Evolutionary conservation across 169 alveolate species (phyloP).

Genomic region (Eimeria maxima): DNA sequence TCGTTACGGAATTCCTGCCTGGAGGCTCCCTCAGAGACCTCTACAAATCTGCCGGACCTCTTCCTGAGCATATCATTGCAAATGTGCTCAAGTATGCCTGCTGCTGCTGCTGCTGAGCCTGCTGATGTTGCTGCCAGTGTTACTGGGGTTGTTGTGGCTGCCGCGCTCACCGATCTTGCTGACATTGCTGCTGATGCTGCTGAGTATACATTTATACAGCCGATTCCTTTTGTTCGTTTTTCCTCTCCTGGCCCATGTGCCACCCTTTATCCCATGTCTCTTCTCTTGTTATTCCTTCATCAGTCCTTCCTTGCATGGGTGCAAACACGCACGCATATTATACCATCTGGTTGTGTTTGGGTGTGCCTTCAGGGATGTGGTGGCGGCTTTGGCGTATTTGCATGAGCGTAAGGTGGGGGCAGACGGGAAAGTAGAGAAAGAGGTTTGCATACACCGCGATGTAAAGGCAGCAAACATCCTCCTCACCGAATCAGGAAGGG

Average conservation of each 20-base stretch:
- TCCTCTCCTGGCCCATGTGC: not conserved
- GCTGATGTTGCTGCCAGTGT: not conserved
- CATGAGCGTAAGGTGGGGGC: constrained; percentile 32
- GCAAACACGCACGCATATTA: not conserved
- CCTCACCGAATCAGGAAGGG: constrained; percentile 89
- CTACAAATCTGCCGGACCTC: constrained; percentile 83
- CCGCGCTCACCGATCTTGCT: not conserved
- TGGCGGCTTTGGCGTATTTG: constrained; percentile 80
- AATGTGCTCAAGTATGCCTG: not conserved
- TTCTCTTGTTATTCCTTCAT: no score
- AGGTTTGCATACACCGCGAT: constrained; percentile 92
- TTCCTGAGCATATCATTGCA: constrained; percentile 87
- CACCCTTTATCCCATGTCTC: not conserved
- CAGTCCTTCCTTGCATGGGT: not conserved
- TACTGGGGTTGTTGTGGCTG: not conserved
- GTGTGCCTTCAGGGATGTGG: constrained; percentile 51
- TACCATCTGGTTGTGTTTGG: not conserved
- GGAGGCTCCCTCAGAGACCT: constrained; percentile 87
- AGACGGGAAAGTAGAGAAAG: not conserved
- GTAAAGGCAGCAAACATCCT: constrained; percentile 94
- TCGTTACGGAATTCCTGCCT: constrained; percentile 84
- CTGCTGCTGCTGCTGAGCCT: constrained; percentile 32
- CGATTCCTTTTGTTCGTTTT: not conserved
- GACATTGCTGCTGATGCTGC: not conserved
- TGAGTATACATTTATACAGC: not conserved